Conservation (phyloP, 805 yeast species). For the Hanseniaspora nectarophila region DNA sequence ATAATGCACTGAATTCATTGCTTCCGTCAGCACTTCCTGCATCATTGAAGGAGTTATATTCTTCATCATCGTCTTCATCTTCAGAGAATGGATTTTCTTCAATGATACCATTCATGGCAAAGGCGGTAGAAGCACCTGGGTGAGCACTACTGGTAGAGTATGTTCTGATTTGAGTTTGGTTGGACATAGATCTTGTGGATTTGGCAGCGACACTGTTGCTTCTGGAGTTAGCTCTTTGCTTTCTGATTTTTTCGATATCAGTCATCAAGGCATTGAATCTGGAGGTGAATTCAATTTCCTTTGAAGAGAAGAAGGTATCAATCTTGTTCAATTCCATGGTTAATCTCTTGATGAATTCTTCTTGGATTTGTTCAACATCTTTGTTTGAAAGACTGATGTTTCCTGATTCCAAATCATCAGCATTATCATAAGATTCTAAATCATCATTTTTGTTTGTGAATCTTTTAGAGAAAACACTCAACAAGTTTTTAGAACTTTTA, state of each 20-base stretch:
- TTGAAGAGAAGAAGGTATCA: constrained; percentile 38
- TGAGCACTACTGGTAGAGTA: constrained; percentile 3
- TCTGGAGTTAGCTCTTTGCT: constrained; percentile 7
- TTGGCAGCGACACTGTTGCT: not conserved
- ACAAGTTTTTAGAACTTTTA: not conserved
- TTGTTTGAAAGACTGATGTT: not conserved
- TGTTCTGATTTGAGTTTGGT: constrained; percentile 9
- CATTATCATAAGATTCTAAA: not conserved
- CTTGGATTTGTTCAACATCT: constrained; percentile 26
- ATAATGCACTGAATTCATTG: constrained; percentile 35
- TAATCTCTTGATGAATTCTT: constrained; percentile 38
- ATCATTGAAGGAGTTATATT: constrained; percentile 2
- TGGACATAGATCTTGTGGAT: constrained; percentile 7
- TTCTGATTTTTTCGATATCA: constrained; percentile 35
- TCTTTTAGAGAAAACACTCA: constrained; percentile 5
- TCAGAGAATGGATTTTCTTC: constrained; percentile 13
- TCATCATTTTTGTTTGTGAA: not conserved
- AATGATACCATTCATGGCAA: constrained; percentile 15
- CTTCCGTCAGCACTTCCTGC: not conserved
- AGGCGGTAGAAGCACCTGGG: constrained; percentile 19
- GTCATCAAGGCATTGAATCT: constrained; percentile 37
- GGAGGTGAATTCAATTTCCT: constrained; percentile 36
- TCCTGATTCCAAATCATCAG: not conserved
- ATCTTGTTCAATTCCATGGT: constrained; percentile 40
- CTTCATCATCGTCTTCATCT: constrained; percentile 16